Conservation (phyloP, 225 moss, liverwort and hornwort genomes). For the Thuidium tamariscinum region DNA sequence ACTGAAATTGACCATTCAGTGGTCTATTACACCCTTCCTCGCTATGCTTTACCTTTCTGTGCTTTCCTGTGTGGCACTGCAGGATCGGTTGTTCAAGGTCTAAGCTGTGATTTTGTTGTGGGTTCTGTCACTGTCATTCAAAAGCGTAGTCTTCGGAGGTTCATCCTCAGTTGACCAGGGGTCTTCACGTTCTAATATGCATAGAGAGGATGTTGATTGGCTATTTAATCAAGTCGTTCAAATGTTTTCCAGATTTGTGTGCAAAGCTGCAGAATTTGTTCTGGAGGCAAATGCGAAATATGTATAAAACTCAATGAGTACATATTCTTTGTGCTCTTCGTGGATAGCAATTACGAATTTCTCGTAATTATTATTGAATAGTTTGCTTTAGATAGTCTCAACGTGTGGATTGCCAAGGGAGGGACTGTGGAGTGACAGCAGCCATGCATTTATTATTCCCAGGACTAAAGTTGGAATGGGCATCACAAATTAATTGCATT, state of each 20-base stretch:
- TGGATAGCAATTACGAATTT: background rate
- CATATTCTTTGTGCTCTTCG: background rate
- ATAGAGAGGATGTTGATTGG: background rate
- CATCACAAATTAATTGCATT: background rate
- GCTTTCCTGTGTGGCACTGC: background rate
- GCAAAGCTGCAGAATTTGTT: background rate
- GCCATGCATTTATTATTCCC: background rate
- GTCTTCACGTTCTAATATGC: background rate
- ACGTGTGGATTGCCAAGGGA: background rate
- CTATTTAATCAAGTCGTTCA: background rate
- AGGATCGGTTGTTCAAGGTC: background rate
- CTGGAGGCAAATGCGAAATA: no score
- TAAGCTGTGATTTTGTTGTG: background rate
- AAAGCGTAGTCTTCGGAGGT: background rate
- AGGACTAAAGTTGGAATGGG: background rate
- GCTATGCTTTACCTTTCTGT: background rate
- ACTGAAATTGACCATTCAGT: background rate
- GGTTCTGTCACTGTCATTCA: background rate
- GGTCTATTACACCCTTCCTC: background rate
- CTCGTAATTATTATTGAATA: background rate
- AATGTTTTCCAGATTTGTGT: background rate
- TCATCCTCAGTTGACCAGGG: background rate
- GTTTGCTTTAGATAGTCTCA: background rate
- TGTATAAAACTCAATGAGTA: background rate
- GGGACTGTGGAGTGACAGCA: background rate